Percentiles rank a stretch among this genome's conserved stretches.
These are phyloP conservation scores for Botryobasidium botryosum DNA, from an alignment of 768 basidiomycete genomes.

Conservation along the genomic window DNA sequence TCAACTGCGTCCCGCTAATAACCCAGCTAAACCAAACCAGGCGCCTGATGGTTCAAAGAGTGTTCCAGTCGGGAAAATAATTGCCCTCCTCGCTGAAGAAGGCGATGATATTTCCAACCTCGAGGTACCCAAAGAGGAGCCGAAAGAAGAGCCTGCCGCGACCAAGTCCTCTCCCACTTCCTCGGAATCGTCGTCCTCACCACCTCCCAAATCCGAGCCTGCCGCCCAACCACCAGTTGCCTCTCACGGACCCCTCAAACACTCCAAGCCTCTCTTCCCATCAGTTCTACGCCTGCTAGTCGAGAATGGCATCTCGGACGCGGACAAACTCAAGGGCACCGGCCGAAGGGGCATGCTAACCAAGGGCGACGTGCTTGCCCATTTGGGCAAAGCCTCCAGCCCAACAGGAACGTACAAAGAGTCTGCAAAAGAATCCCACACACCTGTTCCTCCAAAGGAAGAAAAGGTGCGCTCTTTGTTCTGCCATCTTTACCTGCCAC, in stretches of 20 bases:
- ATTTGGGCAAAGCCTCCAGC: constrained; percentile 65
- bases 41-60: constrained; percentile 63
- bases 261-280: constrained; percentile 49
- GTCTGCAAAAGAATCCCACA: neutral
- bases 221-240: constrained; percentile 19
- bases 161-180: constrained; percentile 6
- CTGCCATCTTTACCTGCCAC: neutral
- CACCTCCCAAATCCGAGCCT: constrained; percentile 14
- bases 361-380: constrained; percentile 84
- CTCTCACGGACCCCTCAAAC: constrained; percentile 14
- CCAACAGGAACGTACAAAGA: constrained; percentile 58
- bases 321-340: constrained; percentile 50
- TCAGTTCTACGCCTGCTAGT: constrained; percentile 71
- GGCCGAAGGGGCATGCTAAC: constrained; percentile 88
- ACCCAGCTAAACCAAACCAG: constrained; percentile 24
- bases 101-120: constrained; percentile 89
- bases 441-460: constrained; percentile 13
- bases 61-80: constrained; percentile 72
- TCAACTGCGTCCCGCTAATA: neutral
- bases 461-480: neutral
- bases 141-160: constrained; percentile 24
- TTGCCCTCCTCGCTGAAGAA: constrained; percentile 87
- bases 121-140: constrained; percentile 31
- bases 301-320: constrained; percentile 40
- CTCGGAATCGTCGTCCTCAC: neutral